Conservation (phyloP, 1,284 basidiomycete genomes). For the Serendipita sp. region DNA sequence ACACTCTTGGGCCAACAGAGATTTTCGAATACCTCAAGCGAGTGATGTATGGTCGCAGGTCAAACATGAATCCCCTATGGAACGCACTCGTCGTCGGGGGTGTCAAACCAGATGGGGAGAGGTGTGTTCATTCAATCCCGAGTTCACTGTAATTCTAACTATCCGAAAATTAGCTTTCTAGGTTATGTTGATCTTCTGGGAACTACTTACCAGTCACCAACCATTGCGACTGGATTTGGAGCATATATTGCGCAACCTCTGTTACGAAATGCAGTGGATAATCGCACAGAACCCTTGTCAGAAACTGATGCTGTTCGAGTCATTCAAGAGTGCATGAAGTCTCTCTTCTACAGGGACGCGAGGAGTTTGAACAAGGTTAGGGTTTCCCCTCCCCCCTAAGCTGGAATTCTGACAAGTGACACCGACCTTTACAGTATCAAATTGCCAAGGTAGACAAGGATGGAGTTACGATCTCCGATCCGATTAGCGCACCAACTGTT, state of each 20-base stretch:
- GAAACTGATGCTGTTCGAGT: slow-evolving; percentile 72
- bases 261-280: slow-evolving; percentile 81
- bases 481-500: slow-evolving; percentile 59
- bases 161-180: slow-evolving; percentile 50
- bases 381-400: slow-evolving; percentile 9
- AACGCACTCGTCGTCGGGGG: slow-evolving; percentile 93
- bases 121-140: slow-evolving; percentile 28
- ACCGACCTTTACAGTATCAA: slow-evolving; percentile 57
- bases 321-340: slow-evolving; percentile 79
- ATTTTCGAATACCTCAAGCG: slow-evolving; percentile 89
- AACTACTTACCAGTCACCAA: slow-evolving; percentile 88
- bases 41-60: slow-evolving; percentile 81
- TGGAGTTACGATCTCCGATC: slow-evolving; percentile 72
- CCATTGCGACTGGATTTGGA: slow-evolving; percentile 95
- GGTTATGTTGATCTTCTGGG: slow-evolving; percentile 95
- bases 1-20: slow-evolving; percentile 75
- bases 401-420: background rate
- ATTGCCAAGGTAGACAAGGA: slow-evolving; percentile 74
- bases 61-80: slow-evolving; percentile 90
- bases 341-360: slow-evolving; percentile 94
- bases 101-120: slow-evolving; percentile 56
- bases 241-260: slow-evolving; percentile 88
- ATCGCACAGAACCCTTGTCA: slow-evolving; percentile 57
- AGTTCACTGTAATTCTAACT: background rate
- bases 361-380: slow-evolving; percentile 88